These are phyloP conservation scores for Cladobotryum mycophilum DNA, from an alignment of 2,329 filamentous ascomycete genomes.

Conservation along the genomic window DNA sequence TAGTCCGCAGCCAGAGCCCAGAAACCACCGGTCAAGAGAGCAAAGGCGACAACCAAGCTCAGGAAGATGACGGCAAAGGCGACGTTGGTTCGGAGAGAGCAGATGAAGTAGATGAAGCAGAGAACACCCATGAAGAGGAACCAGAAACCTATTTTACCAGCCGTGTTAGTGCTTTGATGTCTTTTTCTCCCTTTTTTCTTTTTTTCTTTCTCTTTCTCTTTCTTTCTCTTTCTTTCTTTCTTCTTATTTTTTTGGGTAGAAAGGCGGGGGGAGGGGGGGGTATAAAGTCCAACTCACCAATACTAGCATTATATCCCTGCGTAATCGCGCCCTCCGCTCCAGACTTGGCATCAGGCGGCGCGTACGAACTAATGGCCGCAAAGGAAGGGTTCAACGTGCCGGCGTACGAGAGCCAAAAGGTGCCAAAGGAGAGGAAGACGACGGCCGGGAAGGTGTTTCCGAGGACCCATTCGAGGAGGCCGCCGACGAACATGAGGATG, in stretches of 20 bases:
- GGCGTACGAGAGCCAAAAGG: constrained; percentile 53
- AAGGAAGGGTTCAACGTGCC: constrained; percentile 48
- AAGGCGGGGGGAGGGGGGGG: no score
- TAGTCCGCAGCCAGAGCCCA: constrained; percentile 43
- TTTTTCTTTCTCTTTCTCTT: no score
- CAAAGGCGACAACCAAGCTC: constrained; percentile 53
- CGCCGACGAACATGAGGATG: constrained; percentile 44
- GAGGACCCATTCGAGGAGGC: constrained; percentile 50
- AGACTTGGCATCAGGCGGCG: constrained; percentile 26
- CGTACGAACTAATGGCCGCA: constrained; percentile 41
- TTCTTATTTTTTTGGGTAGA: no score
- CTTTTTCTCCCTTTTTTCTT: no score
- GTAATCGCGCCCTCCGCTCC: constrained; percentile 38
- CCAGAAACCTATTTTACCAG: constrained; percentile 45
- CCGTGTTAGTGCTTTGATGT: neutral
- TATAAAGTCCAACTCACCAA: constrained; percentile 34
- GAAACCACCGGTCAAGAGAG: constrained; percentile 53
- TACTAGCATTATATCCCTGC: constrained; percentile 47
- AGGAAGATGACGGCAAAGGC: constrained; percentile 66
- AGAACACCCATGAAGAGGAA: constrained; percentile 61
- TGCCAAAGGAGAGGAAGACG: constrained; percentile 48
- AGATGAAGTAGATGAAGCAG: constrained; percentile 61
- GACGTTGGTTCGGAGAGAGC: constrained; percentile 64
- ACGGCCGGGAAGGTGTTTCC: constrained; percentile 55
- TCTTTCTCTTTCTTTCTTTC: no score